A percentile compares a stretch with the other conserved stretches of the same genome.
phyloP scores from a whole-genome alignment of 2,329 filamentous ascomycete genomes.

The Cercospora nicotianae region DNA sequence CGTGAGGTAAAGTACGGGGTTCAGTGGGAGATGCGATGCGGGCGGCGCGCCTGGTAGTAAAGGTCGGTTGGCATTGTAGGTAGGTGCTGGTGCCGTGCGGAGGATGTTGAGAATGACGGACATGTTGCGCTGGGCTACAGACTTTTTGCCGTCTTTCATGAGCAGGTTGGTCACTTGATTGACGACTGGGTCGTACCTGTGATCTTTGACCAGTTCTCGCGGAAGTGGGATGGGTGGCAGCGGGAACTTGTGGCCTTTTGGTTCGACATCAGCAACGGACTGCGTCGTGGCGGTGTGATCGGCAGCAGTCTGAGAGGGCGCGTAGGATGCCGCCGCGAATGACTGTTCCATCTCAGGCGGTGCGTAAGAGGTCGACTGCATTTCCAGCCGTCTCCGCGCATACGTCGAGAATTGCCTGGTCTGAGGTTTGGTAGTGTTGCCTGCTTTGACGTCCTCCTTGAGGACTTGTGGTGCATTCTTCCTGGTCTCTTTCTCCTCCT shows the following conservation, averaged over 20 bases:
- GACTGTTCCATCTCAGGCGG: constrained; percentile 24
- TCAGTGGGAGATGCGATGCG: constrained; percentile 75
- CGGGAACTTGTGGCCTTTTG: constrained; percentile 73
- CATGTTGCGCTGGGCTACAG: constrained; percentile 90
- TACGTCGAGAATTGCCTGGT: constrained; percentile 60
- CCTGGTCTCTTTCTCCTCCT: constrained; percentile 60
- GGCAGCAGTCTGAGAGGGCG: constrained; percentile 24
- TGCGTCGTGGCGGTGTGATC: constrained; percentile 21
- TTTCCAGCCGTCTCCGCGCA: constrained; percentile 39
- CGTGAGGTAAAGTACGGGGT: constrained; percentile 85
- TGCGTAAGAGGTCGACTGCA: constrained; percentile 11
- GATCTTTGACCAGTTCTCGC: constrained; percentile 64
- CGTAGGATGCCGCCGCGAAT: constrained; percentile 19
- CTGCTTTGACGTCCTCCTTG: constrained; percentile 57
- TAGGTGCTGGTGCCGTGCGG: constrained; percentile 78
- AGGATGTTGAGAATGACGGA: constrained; percentile 76
- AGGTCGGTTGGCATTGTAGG: constrained; percentile 67
- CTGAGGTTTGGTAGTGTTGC: constrained; percentile 33
- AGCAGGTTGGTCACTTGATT: constrained; percentile 85
- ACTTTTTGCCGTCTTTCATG: constrained; percentile 89
- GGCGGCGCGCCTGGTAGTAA: constrained; percentile 75
- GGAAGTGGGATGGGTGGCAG: constrained; percentile 68
- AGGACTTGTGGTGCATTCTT: constrained; percentile 67
- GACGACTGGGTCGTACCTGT: constrained; percentile 82
- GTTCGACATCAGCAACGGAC: constrained; percentile 44